Percentiles rank a stretch among this genome's conserved stretches.
Conservation (phyloP, 768 basidiomycete species). For the Steccherinum ochraceum region DNA sequence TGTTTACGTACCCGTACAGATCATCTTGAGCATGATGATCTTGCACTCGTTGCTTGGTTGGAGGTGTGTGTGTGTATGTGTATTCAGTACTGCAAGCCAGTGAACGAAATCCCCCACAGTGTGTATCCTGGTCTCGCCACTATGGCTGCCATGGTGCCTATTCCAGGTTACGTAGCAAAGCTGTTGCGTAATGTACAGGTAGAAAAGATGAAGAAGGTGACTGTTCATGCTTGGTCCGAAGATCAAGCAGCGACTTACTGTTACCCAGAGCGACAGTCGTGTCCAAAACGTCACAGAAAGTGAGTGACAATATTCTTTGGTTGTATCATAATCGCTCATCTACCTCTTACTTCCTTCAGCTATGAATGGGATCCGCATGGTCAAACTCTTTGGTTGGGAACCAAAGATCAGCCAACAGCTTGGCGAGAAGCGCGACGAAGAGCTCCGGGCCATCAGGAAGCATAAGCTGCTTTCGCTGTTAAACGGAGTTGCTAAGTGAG, state of each 20-base stretch:
- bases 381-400: slow-evolving; percentile 10
- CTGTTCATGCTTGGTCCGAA: not conserved
- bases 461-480: not conserved
- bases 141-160: slow-evolving; percentile 35
- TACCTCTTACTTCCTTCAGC: not conserved
- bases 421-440: not conserved
- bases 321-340: not conserved
- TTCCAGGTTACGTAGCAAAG: slow-evolving; percentile 37
- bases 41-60: not conserved
- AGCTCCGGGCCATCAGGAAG: not conserved
- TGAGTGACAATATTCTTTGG: not conserved
- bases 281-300: slow-evolving; percentile 4
- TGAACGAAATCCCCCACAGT: slow-evolving; percentile 11
- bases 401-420: not conserved
- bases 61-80: not conserved
- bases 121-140: slow-evolving; percentile 33
- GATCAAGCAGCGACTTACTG: not conserved
- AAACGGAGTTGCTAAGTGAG: slow-evolving; percentile 2
- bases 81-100: not conserved
- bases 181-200: slow-evolving; percentile 29
- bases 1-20: slow-evolving; percentile 29
- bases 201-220: slow-evolving; percentile 34
- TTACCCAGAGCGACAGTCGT: not conserved
- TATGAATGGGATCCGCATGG: slow-evolving; percentile 7
- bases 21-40: slow-evolving; percentile 25